Evolutionary conservation across 208 protist species (phyloP).

Genomic region (Angomonas deanei): DNA sequence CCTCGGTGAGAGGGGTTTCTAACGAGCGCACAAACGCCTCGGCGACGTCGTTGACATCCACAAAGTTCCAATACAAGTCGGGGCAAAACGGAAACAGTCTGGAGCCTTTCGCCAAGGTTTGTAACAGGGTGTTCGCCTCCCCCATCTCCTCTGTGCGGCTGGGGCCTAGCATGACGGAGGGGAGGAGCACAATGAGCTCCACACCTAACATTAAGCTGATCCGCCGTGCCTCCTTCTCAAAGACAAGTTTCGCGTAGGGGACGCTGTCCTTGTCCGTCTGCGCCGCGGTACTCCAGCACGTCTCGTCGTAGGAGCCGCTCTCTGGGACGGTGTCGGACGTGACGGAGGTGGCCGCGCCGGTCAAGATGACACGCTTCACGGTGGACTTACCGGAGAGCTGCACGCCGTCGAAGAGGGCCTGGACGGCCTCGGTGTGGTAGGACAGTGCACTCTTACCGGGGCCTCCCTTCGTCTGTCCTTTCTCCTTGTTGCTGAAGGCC

Average conservation of each 20-base stretch:
- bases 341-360: conserved; percentile 72
- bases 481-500: conserved; percentile 8
- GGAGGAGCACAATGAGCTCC: conserved; percentile 83
- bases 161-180: conserved; percentile 78
- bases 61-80: conserved; percentile 87
- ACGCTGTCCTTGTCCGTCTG: conserved; percentile 64
- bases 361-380: conserved; percentile 83
- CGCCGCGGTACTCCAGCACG: conserved; percentile 74
- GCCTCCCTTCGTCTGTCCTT: conserved; percentile 7
- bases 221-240: conserved; percentile 87
- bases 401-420: conserved; percentile 85
- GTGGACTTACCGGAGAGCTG: conserved; percentile 67
- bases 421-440: conserved; percentile 65
- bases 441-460: conserved; percentile 28
- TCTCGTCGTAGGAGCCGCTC: conserved; percentile 70
- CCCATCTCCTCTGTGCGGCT: conserved; percentile 78
- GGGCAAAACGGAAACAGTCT: conserved; percentile 74
- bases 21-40: conserved; percentile 80
- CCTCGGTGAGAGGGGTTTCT: conserved; percentile 38
- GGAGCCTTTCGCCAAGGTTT: conserved; percentile 62
- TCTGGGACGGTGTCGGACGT: conserved; percentile 59
- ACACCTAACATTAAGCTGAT: conserved; percentile 85
- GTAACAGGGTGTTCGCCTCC: conserved; percentile 71
- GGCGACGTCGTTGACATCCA: conserved; percentile 86
- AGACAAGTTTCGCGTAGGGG: conserved; percentile 72